Evolutionary conservation across 2,329 filamentous ascomycete species (phyloP), one percentile per base, ranked within the genome.

Genomic region (Nannizziopsis arthrosporioides): DNA sequence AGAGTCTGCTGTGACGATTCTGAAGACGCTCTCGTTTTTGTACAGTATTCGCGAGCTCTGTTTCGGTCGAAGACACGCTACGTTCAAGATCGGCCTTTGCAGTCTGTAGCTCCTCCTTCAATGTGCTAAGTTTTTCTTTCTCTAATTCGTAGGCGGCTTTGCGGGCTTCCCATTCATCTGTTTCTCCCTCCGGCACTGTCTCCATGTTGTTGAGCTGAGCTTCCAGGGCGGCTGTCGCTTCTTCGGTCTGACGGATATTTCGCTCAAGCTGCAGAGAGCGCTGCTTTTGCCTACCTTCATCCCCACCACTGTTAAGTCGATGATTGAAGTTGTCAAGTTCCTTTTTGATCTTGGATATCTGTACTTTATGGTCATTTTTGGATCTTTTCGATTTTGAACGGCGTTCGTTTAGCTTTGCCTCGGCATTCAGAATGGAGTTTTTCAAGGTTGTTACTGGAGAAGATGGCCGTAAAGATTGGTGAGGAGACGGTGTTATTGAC

Each of bases 361-460:
- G 68, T 49, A 73, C 68, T 59, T 79, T 77, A 61, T 81, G 78
- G 46, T 81, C 77, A 56, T 76, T 77, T 55, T 76, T 77, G 49
- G 70, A 72, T 56, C 76, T 76, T 61, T 76, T 78, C 46, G 77
- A 63, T 39, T 75, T 74, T 54, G 75, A 73, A 44, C 76, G 74
- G 48, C 73, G 72, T 53, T 82, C 78, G 51, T 73, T 73, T 19
- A 81, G 63, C 57, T 78, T 79, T 44, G 72, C 68, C 58, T 82
- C 77, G 35, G 76, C 76, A 35, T 77, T 76, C 52, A 74, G 68
- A 47, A 82, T 80, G 6, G 79, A 81, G 51, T 81, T 80, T 60
- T 75, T 80, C 44, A 82, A 66, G 1, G 79, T 82, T 12, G 79
- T 81, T 11, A 74, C 76, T 12, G 79, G 79, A 18, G 79, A 82